Base-by-base conservation (phyloP, 192 early-diverging fungal species). In the Helicostylum pulchrum region DNA sequence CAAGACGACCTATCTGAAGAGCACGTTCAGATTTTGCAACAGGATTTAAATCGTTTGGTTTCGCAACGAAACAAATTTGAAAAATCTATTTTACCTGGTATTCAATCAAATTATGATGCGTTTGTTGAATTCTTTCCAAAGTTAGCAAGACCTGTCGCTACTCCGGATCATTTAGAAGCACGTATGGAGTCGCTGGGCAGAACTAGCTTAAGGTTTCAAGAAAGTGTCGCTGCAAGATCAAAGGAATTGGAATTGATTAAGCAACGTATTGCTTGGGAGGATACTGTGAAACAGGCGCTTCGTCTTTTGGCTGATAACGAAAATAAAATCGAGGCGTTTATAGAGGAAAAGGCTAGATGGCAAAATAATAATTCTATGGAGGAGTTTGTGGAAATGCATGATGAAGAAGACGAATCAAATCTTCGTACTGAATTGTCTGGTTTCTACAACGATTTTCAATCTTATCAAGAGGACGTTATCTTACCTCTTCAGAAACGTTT, bases 161-260 rank as follows among this genome's bases (percentile, higher is more conserved):
- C 36, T 6, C 71, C 71, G 14, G 71, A 72, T 62, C 71, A 72
- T 50, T 55, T 72, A 21, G 71, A 67, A 30, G 58, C 52, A 15
- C 39, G 36, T 12, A 72, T 72, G 71, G 60, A 59, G 9, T 42
- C 57, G 1, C 32, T 66, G n/a, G 30, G 36, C 14, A 43, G 59
- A 36, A 47, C 46, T 0, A 31, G 34, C 11, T 23, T 23, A 32
- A 57, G 71, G 11, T 57, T 66, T 4, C 59, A 72, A 26, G 71
- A 72, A n/a, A 45, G 15, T 17, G n/a, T 72, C n/a, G 19, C 30
- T 10, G 21, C 60, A 26, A 52, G 43, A n/a, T 53, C 55, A 0
- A 72, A 54, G 19, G 71, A 72, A 30, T 39, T 66, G 6, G 60
- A 48, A 14, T 19, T 71, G 11, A 32, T 71, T 3, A 42, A 60